Conservation (phyloP, 2,329 filamentous ascomycete genomes). For the Penicillium sp. region DNA sequence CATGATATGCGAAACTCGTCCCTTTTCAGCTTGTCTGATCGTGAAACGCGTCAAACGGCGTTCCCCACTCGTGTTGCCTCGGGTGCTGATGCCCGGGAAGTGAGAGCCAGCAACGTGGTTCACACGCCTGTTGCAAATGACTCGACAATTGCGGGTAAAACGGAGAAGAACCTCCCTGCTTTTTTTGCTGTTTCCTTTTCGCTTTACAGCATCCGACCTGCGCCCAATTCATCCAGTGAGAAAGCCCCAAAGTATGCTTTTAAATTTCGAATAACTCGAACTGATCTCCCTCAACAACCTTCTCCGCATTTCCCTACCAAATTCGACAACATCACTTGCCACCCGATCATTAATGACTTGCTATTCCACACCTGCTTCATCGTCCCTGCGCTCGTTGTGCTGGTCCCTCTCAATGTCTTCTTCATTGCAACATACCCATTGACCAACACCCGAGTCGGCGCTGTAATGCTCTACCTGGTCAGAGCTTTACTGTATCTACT, state of each 20-base stretch:
- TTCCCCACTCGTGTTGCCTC: background rate
- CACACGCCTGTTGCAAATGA: background rate
- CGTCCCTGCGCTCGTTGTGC: slow-evolving; percentile 11
- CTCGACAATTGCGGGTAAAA: background rate
- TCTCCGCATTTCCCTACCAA: background rate
- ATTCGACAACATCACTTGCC: background rate
- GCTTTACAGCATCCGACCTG: background rate
- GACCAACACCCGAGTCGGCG: slow-evolving; percentile 6
- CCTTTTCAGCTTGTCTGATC: background rate
- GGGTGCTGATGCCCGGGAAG: background rate
- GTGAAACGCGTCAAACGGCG: background rate
- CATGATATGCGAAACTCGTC: slow-evolving; percentile 3
- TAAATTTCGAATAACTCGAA: background rate
- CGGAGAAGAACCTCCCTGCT: background rate
- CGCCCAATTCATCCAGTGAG: background rate
- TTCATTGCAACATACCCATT: slow-evolving; percentile 3
- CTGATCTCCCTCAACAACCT: background rate
- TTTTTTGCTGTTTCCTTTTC: slow-evolving; percentile 1
- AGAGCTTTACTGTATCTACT: slow-evolving; percentile 5
- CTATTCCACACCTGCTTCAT: slow-evolving; percentile 13
- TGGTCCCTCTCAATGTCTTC: slow-evolving; percentile 3
- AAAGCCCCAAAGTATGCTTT: background rate
- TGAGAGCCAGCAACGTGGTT: background rate
- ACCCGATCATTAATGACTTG: slow-evolving; percentile 8
- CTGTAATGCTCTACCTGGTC: slow-evolving; percentile 2